A percentile compares a stretch with the other conserved stretches of the same genome.
Evolutionary conservation across 768 basidiomycete species (phyloP).

Genomic region (Mycena rosella): DNA sequence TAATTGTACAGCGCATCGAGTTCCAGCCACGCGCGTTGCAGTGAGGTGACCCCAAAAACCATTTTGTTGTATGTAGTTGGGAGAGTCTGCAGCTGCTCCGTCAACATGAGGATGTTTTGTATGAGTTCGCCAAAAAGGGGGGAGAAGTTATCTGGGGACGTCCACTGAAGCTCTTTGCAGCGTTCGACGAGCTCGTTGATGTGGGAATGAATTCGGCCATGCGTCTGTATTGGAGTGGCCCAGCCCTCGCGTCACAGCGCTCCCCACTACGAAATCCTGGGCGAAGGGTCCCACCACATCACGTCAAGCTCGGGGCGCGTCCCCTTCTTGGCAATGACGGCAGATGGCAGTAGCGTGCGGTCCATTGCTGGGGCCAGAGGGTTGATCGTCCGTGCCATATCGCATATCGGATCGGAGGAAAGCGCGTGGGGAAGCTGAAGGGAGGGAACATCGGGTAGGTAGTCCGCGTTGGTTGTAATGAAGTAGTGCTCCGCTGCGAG

Average conservation of each 20-base stretch:
- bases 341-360: not conserved
- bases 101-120: not conserved
- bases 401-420: not conserved
- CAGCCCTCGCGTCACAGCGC: not conserved
- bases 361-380: slow-evolving; percentile 5
- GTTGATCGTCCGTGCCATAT: slow-evolving; percentile 2
- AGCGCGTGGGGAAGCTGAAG: not conserved
- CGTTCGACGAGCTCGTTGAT: slow-evolving; percentile 1
- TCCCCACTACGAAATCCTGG: not conserved
- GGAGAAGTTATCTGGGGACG: not conserved
- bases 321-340: not conserved
- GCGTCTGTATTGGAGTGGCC: not conserved
- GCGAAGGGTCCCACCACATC: not conserved
- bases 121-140: not conserved
- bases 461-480: slow-evolving; percentile 6
- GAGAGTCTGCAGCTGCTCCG: slow-evolving; percentile 7
- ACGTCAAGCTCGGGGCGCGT: not conserved
- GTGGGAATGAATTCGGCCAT: not conserved
- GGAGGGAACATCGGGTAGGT: not conserved
- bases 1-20: slow-evolving; percentile 8
- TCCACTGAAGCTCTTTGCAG: not conserved
- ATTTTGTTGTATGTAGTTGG: slow-evolving; percentile 6
- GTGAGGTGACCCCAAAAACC: not conserved
- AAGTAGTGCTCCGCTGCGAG: not conserved
- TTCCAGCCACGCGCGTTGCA: slow-evolving; percentile 3